Evolutionary conservation across 352 stramenopile species (phyloP).

Genomic region (Phytopythium kandeliae): DNA sequence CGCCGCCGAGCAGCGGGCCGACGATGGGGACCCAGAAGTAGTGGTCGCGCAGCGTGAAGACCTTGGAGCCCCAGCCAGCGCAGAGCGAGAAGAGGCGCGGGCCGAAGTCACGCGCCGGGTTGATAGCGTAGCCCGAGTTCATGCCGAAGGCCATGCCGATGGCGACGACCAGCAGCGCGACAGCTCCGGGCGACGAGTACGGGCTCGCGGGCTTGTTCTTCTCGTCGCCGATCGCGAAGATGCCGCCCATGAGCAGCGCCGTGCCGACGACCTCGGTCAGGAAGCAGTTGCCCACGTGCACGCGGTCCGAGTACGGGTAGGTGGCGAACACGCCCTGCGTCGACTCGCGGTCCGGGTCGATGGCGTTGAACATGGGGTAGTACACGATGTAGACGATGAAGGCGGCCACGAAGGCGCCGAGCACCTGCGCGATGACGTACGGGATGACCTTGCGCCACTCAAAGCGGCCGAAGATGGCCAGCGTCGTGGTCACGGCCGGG

Average conservation of each 20-base stretch:
- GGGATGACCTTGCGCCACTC: conserved; percentile 45
- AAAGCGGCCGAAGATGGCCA: conserved; percentile 23
- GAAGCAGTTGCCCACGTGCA: conserved; percentile 49
- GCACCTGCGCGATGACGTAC: conserved; percentile 35
- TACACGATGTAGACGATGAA: conserved; percentile 47
- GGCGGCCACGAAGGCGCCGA: conserved; percentile 39
- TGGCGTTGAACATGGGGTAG: conserved; percentile 32
- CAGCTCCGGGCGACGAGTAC: conserved; percentile 25
- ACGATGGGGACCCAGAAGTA: too few species aligned
- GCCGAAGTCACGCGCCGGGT: conserved; percentile 27
- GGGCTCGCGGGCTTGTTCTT: conserved; percentile 44
- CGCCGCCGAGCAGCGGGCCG: too few species aligned
- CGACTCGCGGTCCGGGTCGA: conserved; percentile 32
- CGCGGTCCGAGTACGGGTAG: conserved; percentile 43
- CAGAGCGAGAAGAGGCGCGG: conserved; percentile 17
- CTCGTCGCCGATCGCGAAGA: conserved; percentile 51
- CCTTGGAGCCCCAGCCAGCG: conserved; percentile 27
- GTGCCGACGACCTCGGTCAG: conserved; percentile 59
- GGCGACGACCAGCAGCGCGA: conserved; percentile 21
- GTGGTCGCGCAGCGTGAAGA: conserved; percentile 2
- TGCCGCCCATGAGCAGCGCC: conserved; percentile 45
- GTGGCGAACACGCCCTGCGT: conserved; percentile 43
- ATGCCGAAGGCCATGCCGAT: conserved; percentile 72
- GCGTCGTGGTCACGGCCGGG: conserved; percentile 26
- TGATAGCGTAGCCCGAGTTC: conserved; percentile 55